Base-by-base conservation (phyloP, 2,329 filamentous ascomycete genomes). In the Thelonectria rubi region DNA sequence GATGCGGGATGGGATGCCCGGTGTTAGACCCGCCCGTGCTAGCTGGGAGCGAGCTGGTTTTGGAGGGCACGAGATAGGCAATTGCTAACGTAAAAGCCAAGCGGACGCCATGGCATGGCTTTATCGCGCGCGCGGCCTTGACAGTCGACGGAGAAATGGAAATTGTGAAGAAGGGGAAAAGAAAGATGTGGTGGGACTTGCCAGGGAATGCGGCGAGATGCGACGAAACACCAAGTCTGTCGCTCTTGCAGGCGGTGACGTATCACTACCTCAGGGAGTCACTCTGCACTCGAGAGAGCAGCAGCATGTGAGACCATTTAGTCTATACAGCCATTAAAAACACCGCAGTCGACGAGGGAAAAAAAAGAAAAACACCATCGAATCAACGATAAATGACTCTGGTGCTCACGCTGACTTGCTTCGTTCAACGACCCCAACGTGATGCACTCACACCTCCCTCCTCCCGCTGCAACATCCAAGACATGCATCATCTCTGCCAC, bases 11-110 rank as follows among this genome's bases (percentile, higher is more conserved):
- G 40, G 40, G 17, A 40, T 40, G 37, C 17, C 37, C 37, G 26
- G 34, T 43, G 54, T 26, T 26, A 58, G 52, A 55, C 52, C 51
- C 47, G 54, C 46, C 26, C 21, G 53, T 40, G 45, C 32, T 56
- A 48, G 55, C 24, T 30, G 43, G 40, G 48, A 12, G 18, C 15
- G 20, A 39, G 37, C 43, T 43, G 50, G 42, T 32, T 11, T 52
- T 54, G 15, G 50, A 45, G 43, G 18, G 42, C n/a, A 39, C 30
- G 32, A 11, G 34, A 56, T 49, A 42, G 46, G 45, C 54, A 21
- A 34, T 49, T 56, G 37, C 21, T 43, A 49, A 56, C 45, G 54
- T 49, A 55, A 37, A 37, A 47, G n/a, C 12, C n/a, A 47, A 20
- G 26, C 8, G 21, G 21, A 21, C 10, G 50, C 4, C 18, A 21